Evolutionary conservation across 441 rosid species (phyloP), one percentile per base, ranked within the genome.

Genomic region (Pelargonium citronellum): DNA sequence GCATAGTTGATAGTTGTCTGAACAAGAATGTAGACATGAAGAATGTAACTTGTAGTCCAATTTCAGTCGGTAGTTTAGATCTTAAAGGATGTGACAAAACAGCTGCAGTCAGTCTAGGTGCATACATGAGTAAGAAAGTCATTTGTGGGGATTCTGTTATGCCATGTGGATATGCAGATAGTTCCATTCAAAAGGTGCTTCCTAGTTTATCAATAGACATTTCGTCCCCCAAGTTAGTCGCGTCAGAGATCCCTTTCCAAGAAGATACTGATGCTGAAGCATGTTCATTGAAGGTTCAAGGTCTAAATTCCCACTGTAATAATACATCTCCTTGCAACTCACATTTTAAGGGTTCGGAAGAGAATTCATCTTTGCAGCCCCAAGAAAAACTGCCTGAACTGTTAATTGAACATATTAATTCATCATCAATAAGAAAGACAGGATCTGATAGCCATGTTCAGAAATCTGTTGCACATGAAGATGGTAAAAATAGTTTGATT

Each of bases 21-120:
- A 76, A 71, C 72, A 78, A 77, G 77, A 70, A 72, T 64, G 67
- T 78, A 72, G 88, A 77, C 61, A 71, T 71, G 75, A 86, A 83
- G 81, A 78, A 80, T 81, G 57, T 79, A 11, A 74, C 81, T 37
- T 69, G 43, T 70, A 78, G 80, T 80, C 78, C 92, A 73, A 78
- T 80, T 71, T 70, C 78, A 53, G 85, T 66, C 78, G 75, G 83
- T 80, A 79, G 83, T 85, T 79, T 83, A 77, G 80, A 71, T 70
- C 43, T 68, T 58, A 80, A 77, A 83, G 81, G 77, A 69, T 63
- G 77, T 57, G 69, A 65, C 71, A 85, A 81, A 76, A 75, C 78
- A 41, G 34, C 41, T 62, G 5, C 66, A 62, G 66, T 16, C 24
- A 62, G 41, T 62, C 41, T 27, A n/a, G 39, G 24, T 62, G 37